A percentile compares a stretch with the other conserved stretches of the same genome.
Evolutionary conservation across 352 stramenopile species (phyloP).

Genomic region (Phytophthora pinifolia): DNA sequence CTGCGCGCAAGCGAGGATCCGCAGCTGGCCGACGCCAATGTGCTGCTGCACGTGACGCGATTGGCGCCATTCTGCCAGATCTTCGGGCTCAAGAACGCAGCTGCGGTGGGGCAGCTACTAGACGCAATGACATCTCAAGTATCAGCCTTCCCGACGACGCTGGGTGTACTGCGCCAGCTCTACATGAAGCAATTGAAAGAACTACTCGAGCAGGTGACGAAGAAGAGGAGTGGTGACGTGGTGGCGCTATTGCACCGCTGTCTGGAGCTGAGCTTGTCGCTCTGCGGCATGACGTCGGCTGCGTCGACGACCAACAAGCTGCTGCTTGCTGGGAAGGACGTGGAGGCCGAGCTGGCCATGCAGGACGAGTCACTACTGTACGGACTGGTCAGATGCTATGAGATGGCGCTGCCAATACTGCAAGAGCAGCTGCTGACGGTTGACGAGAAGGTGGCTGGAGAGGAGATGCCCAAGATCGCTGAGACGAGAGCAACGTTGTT

Average conservation of each 20-base stretch:
- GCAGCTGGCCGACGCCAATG: slow-evolving; percentile 11
- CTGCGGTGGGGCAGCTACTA: slow-evolving; percentile 31
- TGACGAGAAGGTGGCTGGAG: slow-evolving; percentile 34
- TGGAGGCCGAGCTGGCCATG: slow-evolving; percentile 28
- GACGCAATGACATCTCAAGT: slow-evolving; percentile 21
- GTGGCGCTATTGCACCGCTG: slow-evolving; percentile 41
- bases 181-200: slow-evolving; percentile 47
- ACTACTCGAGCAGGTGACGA: slow-evolving; percentile 25
- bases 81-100: slow-evolving; percentile 38
- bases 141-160: slow-evolving; percentile 19
- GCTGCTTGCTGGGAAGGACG: slow-evolving; percentile 36
- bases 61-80: slow-evolving; percentile 69
- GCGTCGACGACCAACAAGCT: slow-evolving; percentile 22
- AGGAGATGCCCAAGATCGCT: slow-evolving; percentile 40
- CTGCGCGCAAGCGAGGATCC: slow-evolving; percentile 8
- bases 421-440: slow-evolving; percentile 47
- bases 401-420: slow-evolving; percentile 48
- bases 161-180: slow-evolving; percentile 32
- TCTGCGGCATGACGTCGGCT: slow-evolving; percentile 28
- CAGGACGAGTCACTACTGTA: slow-evolving; percentile 43
- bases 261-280: slow-evolving; percentile 49
- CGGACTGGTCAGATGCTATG: slow-evolving; percentile 58
- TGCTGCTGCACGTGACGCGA: slow-evolving; percentile 49
- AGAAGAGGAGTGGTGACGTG: slow-evolving; percentile 38
- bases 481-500: slow-evolving; percentile 51